Percentiles rank a stretch among this genome's conserved stretches.
These are phyloP conservation scores for Trichophyton simii DNA, from an alignment of 2,329 filamentous ascomycete species.

Conservation along the genomic window DNA sequence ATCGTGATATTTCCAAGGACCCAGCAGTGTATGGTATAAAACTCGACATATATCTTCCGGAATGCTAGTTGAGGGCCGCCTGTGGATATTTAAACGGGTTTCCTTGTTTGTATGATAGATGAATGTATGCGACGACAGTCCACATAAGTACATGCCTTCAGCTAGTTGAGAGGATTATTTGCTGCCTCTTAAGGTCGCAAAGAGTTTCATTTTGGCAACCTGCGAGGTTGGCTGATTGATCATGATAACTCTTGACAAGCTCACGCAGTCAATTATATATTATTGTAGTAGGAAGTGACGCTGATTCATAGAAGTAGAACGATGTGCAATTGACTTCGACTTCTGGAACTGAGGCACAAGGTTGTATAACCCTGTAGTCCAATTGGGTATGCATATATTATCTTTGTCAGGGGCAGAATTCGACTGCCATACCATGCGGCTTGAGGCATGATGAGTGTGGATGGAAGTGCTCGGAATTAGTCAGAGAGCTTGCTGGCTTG, in stretches of 20 bases:
- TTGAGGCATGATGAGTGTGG: neutral
- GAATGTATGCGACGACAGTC: neutral
- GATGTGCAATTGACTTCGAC: neutral
- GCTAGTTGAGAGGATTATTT: neutral
- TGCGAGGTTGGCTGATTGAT: neutral
- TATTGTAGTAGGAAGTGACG: neutral
- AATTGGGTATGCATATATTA: slow-evolving; percentile 1
- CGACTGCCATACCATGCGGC: neutral
- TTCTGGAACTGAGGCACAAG: neutral
- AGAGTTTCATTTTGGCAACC: neutral
- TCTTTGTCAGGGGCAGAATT: neutral
- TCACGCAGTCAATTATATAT: neutral
- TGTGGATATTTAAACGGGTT: neutral
- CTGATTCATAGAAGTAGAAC: neutral
- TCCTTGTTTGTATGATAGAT: neutral
- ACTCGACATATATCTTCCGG: neutral
- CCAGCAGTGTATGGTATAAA: neutral
- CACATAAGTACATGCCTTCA: neutral
- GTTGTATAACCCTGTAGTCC: neutral
- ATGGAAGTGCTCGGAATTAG: neutral
- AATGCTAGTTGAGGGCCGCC: neutral
- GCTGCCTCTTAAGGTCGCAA: neutral
- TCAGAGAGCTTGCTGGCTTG: neutral
- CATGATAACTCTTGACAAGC: neutral
- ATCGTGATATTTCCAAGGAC: neutral